A percentile compares a stretch with the other conserved stretches of the same genome.
Conservation (phyloP, 2,329 filamentous ascomycete species). For the Aureobasidium musti region DNA sequence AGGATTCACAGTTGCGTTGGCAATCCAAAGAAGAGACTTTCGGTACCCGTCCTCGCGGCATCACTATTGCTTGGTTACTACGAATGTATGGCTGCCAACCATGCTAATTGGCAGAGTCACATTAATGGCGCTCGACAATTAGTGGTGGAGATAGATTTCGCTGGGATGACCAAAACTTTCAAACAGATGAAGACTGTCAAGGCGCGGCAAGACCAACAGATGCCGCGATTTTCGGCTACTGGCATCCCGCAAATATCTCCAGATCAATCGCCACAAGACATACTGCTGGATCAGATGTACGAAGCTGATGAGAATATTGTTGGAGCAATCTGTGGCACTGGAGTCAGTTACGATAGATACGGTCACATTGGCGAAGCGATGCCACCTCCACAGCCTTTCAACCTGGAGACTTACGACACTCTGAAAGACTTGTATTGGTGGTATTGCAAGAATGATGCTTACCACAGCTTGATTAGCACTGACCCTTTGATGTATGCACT, state of each 20-base stretch:
- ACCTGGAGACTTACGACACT: constrained; percentile 78
- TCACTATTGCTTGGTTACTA: constrained; percentile 86
- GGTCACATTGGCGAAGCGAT: constrained; percentile 47
- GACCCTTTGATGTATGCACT: constrained; percentile 75
- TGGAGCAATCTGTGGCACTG: constrained; percentile 59
- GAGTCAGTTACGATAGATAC: constrained; percentile 60
- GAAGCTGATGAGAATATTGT: constrained; percentile 61
- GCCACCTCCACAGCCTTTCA: constrained; percentile 46
- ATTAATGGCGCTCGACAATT: constrained; percentile 80
- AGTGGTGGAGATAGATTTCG: constrained; percentile 78
- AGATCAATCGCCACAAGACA: constrained; percentile 32
- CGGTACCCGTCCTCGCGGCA: constrained; percentile 82
- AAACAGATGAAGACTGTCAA: constrained; percentile 62
- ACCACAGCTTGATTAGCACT: constrained; percentile 85
- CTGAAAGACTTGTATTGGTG: constrained; percentile 91
- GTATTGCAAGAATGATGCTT: constrained; percentile 92
- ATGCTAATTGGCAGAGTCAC: constrained; percentile 94
- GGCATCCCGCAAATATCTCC: constrained; percentile 10
- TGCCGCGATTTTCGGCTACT: constrained; percentile 5
- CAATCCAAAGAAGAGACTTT: constrained; percentile 66
- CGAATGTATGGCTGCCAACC: constrained; percentile 91
- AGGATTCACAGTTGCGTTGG: constrained; percentile 75
- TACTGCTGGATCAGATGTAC: constrained; percentile 41
- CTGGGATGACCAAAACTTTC: constrained; percentile 69
- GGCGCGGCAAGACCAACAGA: constrained; percentile 35